These are phyloP conservation scores for Podaxis rugospora DNA, from an alignment of 768 basidiomycete genomes.

Conservation along the genomic window DNA sequence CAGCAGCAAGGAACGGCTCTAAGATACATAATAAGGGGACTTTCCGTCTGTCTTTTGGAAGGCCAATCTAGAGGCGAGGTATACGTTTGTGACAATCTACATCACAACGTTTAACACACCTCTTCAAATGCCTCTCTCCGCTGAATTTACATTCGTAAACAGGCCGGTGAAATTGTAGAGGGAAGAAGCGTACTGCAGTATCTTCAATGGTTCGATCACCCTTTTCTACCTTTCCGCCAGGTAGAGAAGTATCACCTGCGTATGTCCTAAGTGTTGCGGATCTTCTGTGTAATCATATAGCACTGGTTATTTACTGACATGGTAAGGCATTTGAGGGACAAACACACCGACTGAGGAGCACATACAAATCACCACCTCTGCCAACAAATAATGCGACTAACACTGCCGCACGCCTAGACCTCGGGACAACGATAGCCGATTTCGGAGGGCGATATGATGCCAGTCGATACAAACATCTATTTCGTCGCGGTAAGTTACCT, in stretches of 20 bases:
- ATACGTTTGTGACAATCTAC: not conserved
- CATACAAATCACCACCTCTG: constrained; percentile 77
- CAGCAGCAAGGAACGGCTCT: constrained; percentile 73
- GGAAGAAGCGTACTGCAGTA: constrained; percentile 60
- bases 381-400: constrained; percentile 85
- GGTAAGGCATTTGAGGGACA: not conserved
- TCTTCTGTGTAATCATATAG: constrained; percentile 44
- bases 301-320: not conserved
- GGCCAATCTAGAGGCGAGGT: constrained; percentile 59
- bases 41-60: constrained; percentile 64
- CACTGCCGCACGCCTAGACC: constrained; percentile 65
- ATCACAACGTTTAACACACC: constrained; percentile 32
- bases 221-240: constrained; percentile 78
- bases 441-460: constrained; percentile 43
- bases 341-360: constrained; percentile 75
- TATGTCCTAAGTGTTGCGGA: constrained; percentile 70
- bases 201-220: constrained; percentile 69
- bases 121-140: constrained; percentile 89
- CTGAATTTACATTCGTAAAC: constrained; percentile 29
- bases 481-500: not conserved
- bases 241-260: constrained; percentile 85
- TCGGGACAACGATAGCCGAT: constrained; percentile 41
- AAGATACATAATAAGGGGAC: constrained; percentile 74
- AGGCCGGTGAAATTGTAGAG: not conserved
- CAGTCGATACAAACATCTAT: constrained; percentile 56